Evolutionary conservation across 2,329 filamentous ascomycete species (phyloP).

Genomic region (Teratosphaeriaceae sp.): DNA sequence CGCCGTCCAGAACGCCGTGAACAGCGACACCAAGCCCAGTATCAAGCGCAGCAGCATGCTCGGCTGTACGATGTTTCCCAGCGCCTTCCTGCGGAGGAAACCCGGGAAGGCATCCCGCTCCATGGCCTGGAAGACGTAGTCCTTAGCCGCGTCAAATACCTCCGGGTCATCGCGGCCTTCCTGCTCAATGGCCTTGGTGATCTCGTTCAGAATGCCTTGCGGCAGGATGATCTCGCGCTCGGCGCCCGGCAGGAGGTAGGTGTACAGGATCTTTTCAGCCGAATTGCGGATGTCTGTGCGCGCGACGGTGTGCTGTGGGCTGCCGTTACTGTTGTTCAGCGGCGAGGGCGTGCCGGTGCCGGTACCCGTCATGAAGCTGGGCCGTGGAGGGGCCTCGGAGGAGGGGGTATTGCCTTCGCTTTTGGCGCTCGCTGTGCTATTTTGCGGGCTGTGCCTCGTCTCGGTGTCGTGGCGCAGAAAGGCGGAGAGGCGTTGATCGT

Average conservation of each 20-base stretch:
- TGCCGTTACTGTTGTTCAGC: conserved; percentile 68
- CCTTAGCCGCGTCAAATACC: conserved; percentile 94
- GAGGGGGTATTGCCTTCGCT: conserved; percentile 26
- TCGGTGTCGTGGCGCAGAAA: conserved; percentile 61
- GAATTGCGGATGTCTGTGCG: conserved; percentile 85
- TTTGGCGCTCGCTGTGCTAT: conserved; percentile 37
- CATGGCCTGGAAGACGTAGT: conserved; percentile 99
- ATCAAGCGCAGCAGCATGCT: conserved; percentile 82
- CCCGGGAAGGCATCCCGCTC: conserved; percentile 98
- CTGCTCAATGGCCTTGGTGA: conserved; percentile 83
- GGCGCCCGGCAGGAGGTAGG: conserved; percentile 87
- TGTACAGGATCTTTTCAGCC: conserved; percentile 98
- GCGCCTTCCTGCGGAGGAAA: conserved; percentile 87
- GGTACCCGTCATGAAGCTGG: conserved; percentile 50
- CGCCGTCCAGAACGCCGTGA: conserved; percentile 87
- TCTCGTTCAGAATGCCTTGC: conserved; percentile 75
- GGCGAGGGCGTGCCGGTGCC: conserved; percentile 32
- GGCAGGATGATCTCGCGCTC: conserved; percentile 95
- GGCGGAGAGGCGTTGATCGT: conserved; percentile 84
- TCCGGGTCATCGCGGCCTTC: conserved; percentile 91
- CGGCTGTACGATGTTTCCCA: conserved; percentile 90
- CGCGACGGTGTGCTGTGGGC: conserved; percentile 73
- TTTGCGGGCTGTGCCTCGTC: conserved; percentile 41
- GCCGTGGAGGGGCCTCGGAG: conserved; percentile 44
- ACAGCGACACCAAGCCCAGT: conserved; percentile 76